These are phyloP conservation scores for Theobroma cacao DNA, from an alignment of 345 rosid species.

Conservation along the genomic window DNA sequence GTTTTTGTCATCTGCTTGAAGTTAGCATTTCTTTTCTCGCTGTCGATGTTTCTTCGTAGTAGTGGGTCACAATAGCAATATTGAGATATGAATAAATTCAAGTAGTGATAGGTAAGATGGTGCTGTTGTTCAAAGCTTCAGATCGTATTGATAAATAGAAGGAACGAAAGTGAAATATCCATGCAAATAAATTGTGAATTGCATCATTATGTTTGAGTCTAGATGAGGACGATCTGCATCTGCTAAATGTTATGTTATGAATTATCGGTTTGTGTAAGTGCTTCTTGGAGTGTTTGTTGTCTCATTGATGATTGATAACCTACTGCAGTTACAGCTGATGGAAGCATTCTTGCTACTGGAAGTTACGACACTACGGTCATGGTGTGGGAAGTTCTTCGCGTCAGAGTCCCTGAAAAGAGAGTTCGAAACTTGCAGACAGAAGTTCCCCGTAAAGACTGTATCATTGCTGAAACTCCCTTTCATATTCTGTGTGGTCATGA, in stretches of 20 bases:
- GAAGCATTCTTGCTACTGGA: constrained; percentile 88
- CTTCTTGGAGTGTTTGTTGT: neutral
- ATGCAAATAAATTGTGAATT: neutral
- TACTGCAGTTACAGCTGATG: constrained; percentile 82
- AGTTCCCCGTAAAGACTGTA: constrained; percentile 56
- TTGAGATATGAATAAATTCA: neutral
- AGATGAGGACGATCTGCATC: neutral
- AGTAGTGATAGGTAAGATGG: neutral
- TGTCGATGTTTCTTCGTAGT: neutral
- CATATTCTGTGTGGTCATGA: constrained; percentile 96
- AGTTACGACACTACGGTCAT: constrained; percentile 95
- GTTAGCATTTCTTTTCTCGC: neutral
- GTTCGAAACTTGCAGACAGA: constrained; percentile 51
- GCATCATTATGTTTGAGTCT: constrained; percentile 11
- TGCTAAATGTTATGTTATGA: neutral
- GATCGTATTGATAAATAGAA: neutral
- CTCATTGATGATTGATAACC: constrained; percentile 17
- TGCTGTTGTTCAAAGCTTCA: neutral
- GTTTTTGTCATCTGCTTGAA: neutral
- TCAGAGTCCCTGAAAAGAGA: constrained; percentile 60
- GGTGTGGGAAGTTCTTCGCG: constrained; percentile 84
- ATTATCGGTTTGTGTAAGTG: neutral
- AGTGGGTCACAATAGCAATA: neutral
- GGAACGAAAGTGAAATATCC: neutral
- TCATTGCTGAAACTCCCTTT: constrained; percentile 84